Evolutionary conservation across 148 eudicot species (phyloP).

Genomic region (Cornus suecica): DNA sequence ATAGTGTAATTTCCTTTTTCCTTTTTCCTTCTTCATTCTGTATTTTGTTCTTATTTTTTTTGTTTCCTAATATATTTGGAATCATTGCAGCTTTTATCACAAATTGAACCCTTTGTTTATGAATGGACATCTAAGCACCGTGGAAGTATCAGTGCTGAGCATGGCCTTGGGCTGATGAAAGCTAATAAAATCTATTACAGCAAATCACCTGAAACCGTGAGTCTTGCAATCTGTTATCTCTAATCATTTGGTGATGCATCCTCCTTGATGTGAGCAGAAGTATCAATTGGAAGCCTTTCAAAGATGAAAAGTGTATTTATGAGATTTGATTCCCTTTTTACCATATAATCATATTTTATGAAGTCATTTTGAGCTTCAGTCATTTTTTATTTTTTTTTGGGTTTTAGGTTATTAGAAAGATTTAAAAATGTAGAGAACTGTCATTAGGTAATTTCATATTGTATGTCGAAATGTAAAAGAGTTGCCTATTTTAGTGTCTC

Average conservation of each 20-base stretch:
- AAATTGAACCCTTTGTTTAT: conserved; percentile 91
- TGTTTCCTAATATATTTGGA: conserved; percentile 4
- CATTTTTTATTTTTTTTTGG: no score
- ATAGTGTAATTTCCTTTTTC: conserved; percentile 60
- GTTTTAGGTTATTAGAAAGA: no score
- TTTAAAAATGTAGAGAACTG: neutral
- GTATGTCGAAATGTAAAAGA: neutral
- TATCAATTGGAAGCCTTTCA: conserved; percentile 3
- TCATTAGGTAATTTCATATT: neutral
- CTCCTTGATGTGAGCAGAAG: no score
- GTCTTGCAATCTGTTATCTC: conserved; percentile 16
- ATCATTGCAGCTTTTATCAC: conserved; percentile 57
- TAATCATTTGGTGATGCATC: neutral
- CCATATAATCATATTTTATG: neutral
- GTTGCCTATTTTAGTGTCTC: neutral
- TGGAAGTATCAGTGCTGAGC: conserved; percentile 98
- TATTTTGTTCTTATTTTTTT: conserved; percentile 1
- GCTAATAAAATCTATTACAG: conserved; percentile 90
- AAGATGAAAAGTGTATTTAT: neutral
- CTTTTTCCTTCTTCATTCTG: conserved; percentile 19
- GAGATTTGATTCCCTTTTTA: neutral
- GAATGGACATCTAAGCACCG: conserved; percentile 93
- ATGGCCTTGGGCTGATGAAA: conserved; percentile 94
- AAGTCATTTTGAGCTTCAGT: neutral
- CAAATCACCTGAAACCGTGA: conserved; percentile 88